Evolutionary conservation across 139 green algal species (phyloP).

Genomic region (Chlamydomonas applanata): DNA sequence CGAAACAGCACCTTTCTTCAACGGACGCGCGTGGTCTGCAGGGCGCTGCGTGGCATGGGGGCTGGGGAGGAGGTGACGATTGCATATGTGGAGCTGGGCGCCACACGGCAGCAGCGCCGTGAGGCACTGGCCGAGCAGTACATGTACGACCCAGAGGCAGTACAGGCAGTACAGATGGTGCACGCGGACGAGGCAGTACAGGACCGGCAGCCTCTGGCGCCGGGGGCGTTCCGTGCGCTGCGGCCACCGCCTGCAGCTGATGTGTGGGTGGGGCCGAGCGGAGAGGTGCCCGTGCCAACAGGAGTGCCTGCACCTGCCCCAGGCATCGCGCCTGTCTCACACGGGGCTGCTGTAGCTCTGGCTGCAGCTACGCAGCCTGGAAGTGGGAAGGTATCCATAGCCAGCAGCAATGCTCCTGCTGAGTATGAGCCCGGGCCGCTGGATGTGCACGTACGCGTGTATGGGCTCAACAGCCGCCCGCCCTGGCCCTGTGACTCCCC

Average conservation of each 20-base stretch:
- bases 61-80: constrained; percentile 72
- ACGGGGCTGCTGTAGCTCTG: too few relatives aligned
- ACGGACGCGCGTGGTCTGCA: constrained; percentile 20
- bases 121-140: constrained; percentile 58
- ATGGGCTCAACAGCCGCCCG: background rate
- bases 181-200: background rate
- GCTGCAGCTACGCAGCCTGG: too few relatives aligned
- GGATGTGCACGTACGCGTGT: background rate
- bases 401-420: background rate
- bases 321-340: too few relatives aligned
- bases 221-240: too few relatives aligned
- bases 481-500: constrained; percentile 37
- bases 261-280: too few relatives aligned
- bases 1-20: too few relatives aligned
- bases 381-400: too few relatives aligned
- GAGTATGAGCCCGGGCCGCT: background rate
- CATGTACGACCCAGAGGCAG: constrained; percentile 64
- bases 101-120: constrained; percentile 55
- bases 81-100: constrained; percentile 70
- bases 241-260: too few relatives aligned
- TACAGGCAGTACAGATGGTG: too few relatives aligned
- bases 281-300: too few relatives aligned
- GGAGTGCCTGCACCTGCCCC: too few relatives aligned
- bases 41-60: constrained; percentile 46
- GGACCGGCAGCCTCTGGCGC: background rate